Base-by-base conservation (phyloP, 352 stramenopile genomes). In the Phytophthora palmivora region DNA sequence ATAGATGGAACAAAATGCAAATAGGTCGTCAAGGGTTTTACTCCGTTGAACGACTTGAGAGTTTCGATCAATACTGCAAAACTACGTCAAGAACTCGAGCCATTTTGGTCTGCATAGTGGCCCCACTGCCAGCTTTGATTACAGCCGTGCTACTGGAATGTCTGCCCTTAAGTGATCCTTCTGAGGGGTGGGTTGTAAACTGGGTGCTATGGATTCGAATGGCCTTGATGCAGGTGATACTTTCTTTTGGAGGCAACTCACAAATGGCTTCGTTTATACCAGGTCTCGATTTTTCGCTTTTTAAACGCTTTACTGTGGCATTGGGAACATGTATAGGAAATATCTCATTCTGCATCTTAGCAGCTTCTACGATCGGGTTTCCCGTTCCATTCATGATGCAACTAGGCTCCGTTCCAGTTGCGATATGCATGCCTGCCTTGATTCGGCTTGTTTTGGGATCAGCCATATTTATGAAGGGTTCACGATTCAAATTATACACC, bases 171-270 rank as follows among this genome's bases (percentile, higher is more conserved):
- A 28, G 24, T 28, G 24, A 34, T 11, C 30, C 30, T 34, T 34
- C 50, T 8, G 50, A 49, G 30, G 51, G 51, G 41, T 59, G 26
- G 51, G 8, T 7, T 15, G 51, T 39, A 8, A 59, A 59, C 19
- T 59, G 51, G 51, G 32, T 59, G 8, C 50, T 59, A 3, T 51
- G 39, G 39, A n/a, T 59, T 30, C 51, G 51, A 16, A 16, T 51
- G 10, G 2, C 4, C 3, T 24, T 51, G 7, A 26, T 28, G 30
- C 6, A 22, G 6, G 43, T 50, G 16, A 34, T 43, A 3, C 7
- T 59, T 6, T 16, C 6, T 6, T 8, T 51, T 16, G 30, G 33
- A 0, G 39, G 10, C 1, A 37, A n/a, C 3, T 37, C 28, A 2
- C n/a, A 30, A 26, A 6, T 59, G 5, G 21, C 8, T 6, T 11